Evolutionary conservation across 306 rosid genomes (phyloP), one percentile per base, ranked within the genome.

Genomic region (Morella rubra): DNA sequence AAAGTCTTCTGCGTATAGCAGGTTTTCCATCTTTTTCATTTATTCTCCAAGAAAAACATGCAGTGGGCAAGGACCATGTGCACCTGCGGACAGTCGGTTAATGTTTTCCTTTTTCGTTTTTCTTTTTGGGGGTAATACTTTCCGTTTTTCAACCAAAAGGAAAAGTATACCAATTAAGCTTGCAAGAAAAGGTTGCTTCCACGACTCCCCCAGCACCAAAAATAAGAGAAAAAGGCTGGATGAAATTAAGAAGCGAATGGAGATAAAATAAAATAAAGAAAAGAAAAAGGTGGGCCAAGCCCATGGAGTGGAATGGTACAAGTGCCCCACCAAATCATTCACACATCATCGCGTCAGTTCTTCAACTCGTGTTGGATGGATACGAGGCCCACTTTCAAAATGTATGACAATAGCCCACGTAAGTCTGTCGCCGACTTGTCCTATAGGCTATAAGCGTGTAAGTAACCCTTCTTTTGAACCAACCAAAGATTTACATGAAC

Each of bases 301-400:
- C 92, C 94, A 86, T 78, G 18, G 73, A 66, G 27, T 16, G 13
- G 68, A 15, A 27, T 49, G 54, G 42, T 16, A 77, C 16, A 16
- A 3, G 64, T 75, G 52, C 77, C 90, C 96, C 95, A 92, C 97
- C 69, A 75, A 91, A 90, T 88, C 81, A 84, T 73, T 77, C 72
- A 14, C 72, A 56, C 84, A 89, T 91, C 47, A 87, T 87, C 75
- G 1, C 0, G 12, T 24, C 15, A 4, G 75, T 67, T 67, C 5
- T 22, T 0, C 0, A 45, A 67, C 37, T 11, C 9, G 46, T 0
- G 15, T 58, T 10, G 16, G 53, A 32, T 14, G 42, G 54, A 71
- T 50, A 20, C 37, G 24, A 86, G 75, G 86, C 96, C 96, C 87
- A 82, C 44, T 47, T n/a, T 44, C 11, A 45, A 13, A 22, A 32